Evolutionary conservation across 768 basidiomycete species (phyloP).

Genomic region (Thelephora aurantiotincta): DNA sequence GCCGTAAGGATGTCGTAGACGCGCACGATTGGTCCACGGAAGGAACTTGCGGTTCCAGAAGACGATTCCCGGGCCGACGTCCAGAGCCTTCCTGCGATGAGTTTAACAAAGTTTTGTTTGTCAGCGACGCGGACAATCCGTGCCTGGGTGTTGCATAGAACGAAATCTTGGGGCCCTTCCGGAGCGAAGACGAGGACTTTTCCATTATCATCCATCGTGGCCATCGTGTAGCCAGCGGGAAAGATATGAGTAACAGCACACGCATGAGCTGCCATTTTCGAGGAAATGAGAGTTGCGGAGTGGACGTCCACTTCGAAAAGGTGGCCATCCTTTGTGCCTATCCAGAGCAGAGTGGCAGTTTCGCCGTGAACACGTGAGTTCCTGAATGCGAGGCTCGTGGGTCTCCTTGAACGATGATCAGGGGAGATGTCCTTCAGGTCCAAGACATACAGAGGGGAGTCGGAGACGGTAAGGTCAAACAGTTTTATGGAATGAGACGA

Average conservation of each 20-base stretch:
- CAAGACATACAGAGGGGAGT: conserved; percentile 30
- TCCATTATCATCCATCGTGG: conserved; percentile 76
- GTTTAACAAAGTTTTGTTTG: conserved; percentile 65
- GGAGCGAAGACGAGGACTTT: conserved; percentile 68
- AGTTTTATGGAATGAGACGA: conserved; percentile 44
- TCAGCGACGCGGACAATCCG: conserved; percentile 60
- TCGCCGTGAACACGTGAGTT: conserved; percentile 37
- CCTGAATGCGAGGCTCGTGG: conserved; percentile 71
- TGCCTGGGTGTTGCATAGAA: conserved; percentile 33
- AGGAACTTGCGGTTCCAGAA: conserved; percentile 20
- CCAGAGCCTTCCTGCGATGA: conserved; percentile 74
- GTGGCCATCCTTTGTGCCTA: conserved; percentile 85
- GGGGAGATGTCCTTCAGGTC: conserved; percentile 48
- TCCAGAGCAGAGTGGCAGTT: conserved; percentile 41
- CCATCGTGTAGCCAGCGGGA: conserved; percentile 53
- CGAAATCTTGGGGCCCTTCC: conserved; percentile 26
- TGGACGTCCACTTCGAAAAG: conserved; percentile 70
- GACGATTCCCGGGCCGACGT: conserved; percentile 46
- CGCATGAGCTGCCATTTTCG: conserved; percentile 49
- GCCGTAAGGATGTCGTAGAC: conserved; percentile 66
- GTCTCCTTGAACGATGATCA: conserved; percentile 18
- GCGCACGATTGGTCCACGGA: conserved; percentile 56
- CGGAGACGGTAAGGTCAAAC: conserved; percentile 39
- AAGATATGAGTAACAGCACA: conserved; percentile 61
- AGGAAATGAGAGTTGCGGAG: conserved; percentile 39